phyloP scores from a whole-genome alignment of 2,329 filamentous ascomycete genomes.

The Alternaria rosae region DNA sequence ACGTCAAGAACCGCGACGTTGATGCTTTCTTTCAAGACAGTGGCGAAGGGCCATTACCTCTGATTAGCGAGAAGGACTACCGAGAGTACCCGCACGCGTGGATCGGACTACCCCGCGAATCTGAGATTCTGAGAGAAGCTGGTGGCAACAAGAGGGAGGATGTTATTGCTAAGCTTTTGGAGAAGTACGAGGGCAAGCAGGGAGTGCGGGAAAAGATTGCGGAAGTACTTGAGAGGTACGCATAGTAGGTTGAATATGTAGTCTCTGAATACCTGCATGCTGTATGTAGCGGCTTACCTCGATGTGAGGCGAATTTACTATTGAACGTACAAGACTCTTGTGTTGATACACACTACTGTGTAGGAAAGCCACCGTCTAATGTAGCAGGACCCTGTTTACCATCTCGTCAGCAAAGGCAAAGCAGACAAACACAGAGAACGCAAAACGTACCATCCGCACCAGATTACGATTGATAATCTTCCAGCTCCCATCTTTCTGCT shows the following conservation, averaged over 20 bases:
- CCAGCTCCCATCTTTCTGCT: background rate
- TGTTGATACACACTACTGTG: background rate
- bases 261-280: rapidly evolving
- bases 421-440: background rate
- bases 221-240: conserved; percentile 62
- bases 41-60: conserved; percentile 55
- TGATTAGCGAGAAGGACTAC: conserved; percentile 71
- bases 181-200: conserved; percentile 54
- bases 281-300: background rate
- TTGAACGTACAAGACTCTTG: background rate
- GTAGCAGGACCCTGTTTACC: background rate
- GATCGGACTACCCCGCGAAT: conserved; percentile 78
- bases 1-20: conserved; percentile 66
- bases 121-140: conserved; percentile 60
- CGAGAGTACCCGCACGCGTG: conserved; percentile 73
- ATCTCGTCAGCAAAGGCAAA: background rate
- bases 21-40: conserved; percentile 70
- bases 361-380: background rate
- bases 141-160: conserved; percentile 43
- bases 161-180: conserved; percentile 51
- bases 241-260: background rate
- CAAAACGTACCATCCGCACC: background rate
- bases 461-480: background rate
- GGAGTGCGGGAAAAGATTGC: conserved; percentile 66
- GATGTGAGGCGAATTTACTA: rapidly evolving